These are phyloP conservation scores for Gastrolobium villosum DNA, from an alignment of 306 rosid genomes.

Conservation along the genomic window DNA sequence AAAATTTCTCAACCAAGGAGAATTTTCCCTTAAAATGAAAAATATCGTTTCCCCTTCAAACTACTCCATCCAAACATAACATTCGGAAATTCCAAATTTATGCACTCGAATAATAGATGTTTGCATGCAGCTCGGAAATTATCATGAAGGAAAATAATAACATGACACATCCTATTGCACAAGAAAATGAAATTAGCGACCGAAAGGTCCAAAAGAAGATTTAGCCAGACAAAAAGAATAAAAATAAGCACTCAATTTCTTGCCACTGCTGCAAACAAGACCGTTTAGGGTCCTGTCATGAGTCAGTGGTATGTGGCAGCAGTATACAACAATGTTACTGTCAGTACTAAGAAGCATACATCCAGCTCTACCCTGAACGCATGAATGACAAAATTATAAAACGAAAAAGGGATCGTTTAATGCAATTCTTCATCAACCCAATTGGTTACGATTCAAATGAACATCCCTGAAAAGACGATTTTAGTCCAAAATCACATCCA, in stretches of 20 bases:
- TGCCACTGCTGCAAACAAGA: constrained; percentile 51
- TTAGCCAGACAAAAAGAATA: constrained; percentile 42
- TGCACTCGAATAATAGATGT: neutral
- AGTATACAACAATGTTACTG: constrained; percentile 63
- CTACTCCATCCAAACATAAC: neutral
- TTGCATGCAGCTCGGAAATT: neutral
- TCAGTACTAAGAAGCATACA: constrained; percentile 48
- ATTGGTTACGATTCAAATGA: constrained; percentile 34
- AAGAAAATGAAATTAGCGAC: neutral
- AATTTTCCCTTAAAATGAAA: neutral
- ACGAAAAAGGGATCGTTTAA: constrained; percentile 24
- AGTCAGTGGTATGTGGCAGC: constrained; percentile 46
- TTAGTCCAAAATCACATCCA: constrained; percentile 47
- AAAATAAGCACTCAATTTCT: constrained; percentile 48
- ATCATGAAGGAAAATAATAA: neutral
- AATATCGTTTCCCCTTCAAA: neutral
- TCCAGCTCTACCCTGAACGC: constrained; percentile 50
- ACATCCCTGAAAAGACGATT: constrained; percentile 26
- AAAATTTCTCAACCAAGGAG: neutral
- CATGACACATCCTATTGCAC: constrained; percentile 9
- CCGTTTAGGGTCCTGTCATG: constrained; percentile 42
- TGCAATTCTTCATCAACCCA: constrained; percentile 43
- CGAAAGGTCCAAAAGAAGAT: neutral
- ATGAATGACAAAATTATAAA: constrained; percentile 40
- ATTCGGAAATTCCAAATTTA: neutral